These are phyloP conservation scores for Mycena galericulata DNA, from an alignment of 768 basidiomycete genomes.

Conservation along the genomic window DNA sequence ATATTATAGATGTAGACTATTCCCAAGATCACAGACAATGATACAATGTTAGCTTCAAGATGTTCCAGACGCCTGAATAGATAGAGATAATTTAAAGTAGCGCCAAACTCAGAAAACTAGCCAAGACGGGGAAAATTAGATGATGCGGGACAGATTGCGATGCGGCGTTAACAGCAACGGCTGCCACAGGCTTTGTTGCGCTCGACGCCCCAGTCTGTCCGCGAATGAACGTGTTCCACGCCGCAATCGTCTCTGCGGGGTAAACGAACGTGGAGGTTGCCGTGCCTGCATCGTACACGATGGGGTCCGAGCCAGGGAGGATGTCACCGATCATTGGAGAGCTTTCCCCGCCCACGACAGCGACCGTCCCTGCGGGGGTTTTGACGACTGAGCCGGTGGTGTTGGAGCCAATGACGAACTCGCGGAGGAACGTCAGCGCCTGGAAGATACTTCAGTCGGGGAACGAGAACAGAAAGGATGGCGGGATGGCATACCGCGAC, in stretches of 20 bases:
- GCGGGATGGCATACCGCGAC: slow-evolving; percentile 47
- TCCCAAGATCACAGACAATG: background rate
- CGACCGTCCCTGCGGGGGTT: slow-evolving; percentile 40
- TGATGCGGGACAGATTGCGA: background rate
- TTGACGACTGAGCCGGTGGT: slow-evolving; percentile 65
- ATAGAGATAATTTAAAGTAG: slow-evolving; percentile 23
- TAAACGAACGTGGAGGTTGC: slow-evolving; percentile 66
- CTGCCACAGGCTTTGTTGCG: background rate
- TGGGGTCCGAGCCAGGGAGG: slow-evolving; percentile 66
- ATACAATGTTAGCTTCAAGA: background rate
- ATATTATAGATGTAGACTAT: background rate
- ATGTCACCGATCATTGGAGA: slow-evolving; percentile 56
- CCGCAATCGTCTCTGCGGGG: slow-evolving; percentile 65
- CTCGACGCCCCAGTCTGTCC: slow-evolving; percentile 42
- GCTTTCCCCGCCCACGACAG: slow-evolving; percentile 63
- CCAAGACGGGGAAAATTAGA: background rate
- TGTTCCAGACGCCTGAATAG: background rate
- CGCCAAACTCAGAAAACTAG: slow-evolving; percentile 7
- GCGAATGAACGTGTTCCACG: slow-evolving; percentile 65
- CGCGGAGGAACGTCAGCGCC: slow-evolving; percentile 72
- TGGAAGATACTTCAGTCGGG: slow-evolving; percentile 38
- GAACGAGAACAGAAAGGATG: background rate
- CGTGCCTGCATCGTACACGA: slow-evolving; percentile 65
- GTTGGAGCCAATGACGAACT: slow-evolving; percentile 77
- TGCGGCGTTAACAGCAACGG: background rate